Evolutionary conservation across 1,139 yeast genomes (phyloP).

Genomic region (Scheffersomyces titani): DNA sequence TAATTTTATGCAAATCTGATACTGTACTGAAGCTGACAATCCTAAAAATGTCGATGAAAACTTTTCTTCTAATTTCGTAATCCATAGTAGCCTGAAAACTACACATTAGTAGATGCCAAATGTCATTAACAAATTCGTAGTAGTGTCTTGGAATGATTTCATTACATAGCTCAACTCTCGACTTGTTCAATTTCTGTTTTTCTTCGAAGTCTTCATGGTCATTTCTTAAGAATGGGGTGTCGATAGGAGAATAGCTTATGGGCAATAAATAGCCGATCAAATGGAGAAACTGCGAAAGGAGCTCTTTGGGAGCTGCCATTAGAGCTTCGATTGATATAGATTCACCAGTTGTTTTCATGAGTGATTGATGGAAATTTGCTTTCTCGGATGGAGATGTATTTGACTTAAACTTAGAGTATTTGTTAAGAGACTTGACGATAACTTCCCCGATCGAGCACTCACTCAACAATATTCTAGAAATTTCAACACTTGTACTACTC

Average conservation of each 20-base stretch:
- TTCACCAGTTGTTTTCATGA: slow-evolving; percentile 14
- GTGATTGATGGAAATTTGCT: slow-evolving; percentile 1
- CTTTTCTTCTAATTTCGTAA: slow-evolving; percentile 60
- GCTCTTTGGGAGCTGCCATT: slow-evolving; percentile 73
- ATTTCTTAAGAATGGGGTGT: slow-evolving; percentile 34
- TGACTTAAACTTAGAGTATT: slow-evolving; percentile 22
- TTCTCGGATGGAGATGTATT: slow-evolving; percentile 7
- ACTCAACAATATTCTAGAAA: slow-evolving; percentile 40
- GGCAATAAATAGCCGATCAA: slow-evolving; percentile 64
- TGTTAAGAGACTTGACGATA: slow-evolving; percentile 48
- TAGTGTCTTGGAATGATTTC: slow-evolving; percentile 27
- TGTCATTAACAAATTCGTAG: slow-evolving; percentile 46
- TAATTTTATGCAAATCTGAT: slow-evolving; percentile 19
- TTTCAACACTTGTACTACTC: slow-evolving; percentile 37
- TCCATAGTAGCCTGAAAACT: slow-evolving; percentile 80
- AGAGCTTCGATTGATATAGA: slow-evolving; percentile 62
- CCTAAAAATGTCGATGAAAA: slow-evolving; percentile 58
- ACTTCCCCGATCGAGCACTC: slow-evolving; percentile 43
- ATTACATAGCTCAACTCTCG: slow-evolving; percentile 27
- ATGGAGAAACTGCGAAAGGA: slow-evolving; percentile 56
- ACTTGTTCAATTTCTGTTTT: slow-evolving; percentile 24
- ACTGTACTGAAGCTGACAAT: slow-evolving; percentile 36
- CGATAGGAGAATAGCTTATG: slow-evolving; percentile 27
- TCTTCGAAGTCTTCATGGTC: slow-evolving; percentile 26
- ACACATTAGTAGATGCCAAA: slow-evolving; percentile 64